These are phyloP conservation scores for Elymus sibiricus DNA, from an alignment of 176 grass and related monocot genomes.

Conservation along the genomic window DNA sequence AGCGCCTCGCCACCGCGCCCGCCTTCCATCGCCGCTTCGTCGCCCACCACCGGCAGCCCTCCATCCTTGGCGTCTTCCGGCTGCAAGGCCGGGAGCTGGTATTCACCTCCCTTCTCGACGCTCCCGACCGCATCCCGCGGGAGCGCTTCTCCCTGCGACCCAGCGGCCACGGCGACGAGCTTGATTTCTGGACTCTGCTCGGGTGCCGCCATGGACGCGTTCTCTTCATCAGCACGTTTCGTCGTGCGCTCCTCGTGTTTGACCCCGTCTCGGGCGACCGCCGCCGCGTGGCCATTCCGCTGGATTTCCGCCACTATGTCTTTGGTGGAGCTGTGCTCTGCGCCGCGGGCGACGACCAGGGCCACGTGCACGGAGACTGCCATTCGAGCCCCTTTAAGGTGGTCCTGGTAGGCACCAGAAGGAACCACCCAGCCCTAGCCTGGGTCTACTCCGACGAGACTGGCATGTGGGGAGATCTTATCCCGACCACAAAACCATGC, in stretches of 20 bases:
- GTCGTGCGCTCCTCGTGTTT: background rate
- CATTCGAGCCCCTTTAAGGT: background rate
- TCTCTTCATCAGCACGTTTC: background rate
- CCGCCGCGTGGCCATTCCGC: background rate
- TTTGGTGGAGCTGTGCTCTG: background rate
- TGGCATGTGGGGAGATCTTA: background rate
- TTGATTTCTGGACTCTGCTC: background rate
- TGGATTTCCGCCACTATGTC: background rate
- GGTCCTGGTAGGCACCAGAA: background rate
- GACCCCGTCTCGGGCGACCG: background rate
- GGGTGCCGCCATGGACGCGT: background rate
- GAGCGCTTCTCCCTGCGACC: background rate
- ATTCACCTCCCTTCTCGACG: background rate
- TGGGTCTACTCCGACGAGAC: background rate
- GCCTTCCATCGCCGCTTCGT: background rate
- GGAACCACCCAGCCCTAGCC: background rate
- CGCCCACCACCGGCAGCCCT: background rate
- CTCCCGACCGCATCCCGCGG: background rate
- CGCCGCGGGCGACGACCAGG: background rate
- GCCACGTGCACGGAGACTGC: background rate
- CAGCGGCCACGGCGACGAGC: background rate
- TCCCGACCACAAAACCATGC: background rate
- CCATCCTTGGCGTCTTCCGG: background rate
- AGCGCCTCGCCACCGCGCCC: background rate
- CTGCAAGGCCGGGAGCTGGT: background rate